Base-by-base conservation (phyloP, 768 basidiomycete species). In the Jaapia argillacea region DNA sequence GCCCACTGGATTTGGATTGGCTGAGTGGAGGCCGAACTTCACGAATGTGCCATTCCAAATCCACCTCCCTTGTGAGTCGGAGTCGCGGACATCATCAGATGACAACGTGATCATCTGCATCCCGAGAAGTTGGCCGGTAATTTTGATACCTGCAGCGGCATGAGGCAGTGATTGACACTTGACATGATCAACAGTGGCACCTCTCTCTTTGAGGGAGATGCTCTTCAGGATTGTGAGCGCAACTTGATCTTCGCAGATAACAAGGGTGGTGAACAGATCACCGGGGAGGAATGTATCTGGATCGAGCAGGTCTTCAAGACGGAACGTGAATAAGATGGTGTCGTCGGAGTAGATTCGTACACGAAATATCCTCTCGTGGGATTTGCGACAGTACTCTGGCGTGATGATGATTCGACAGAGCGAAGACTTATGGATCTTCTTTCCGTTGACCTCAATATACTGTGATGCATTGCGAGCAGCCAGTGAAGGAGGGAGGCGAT, bases 361-460 rank as follows among this genome's bases (percentile, higher is more conserved):
- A 10, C 48, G 45, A 4, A 46, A 26, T 5, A 40, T 7, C 21
- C 45, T 44, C 40, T 48, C 48, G 24, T 48, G 48, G 4, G 48
- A 41, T 36, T 48, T 46, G n/a, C 48, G 48, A 10, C 33, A 22
- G 24, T 42, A 48, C 3, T 45, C 27, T 10, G 48, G 48, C 13
- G 43, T 48, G 23, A 48, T 48, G 18, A 48, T 22, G 4, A 48
- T n/a, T 21, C 46, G 48, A 36, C 48, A 48, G 4, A 48, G 5
- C 3, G 48, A 41, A 13, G 48, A 37, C 35, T 48, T 48, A 33
- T 48, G 45, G 4, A 45, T 46, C 40, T 46, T 46, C 20, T 41
- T 48, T 5, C 40, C 40, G 4, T 33, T 25, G 31, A 25, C 6
- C 4, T 6, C 16, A 10, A 48, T 12, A 44, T 45, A 48, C 6